These are phyloP conservation scores for Knoxia roxburghii DNA, from an alignment of 257 asterid species.

Conservation along the genomic window DNA sequence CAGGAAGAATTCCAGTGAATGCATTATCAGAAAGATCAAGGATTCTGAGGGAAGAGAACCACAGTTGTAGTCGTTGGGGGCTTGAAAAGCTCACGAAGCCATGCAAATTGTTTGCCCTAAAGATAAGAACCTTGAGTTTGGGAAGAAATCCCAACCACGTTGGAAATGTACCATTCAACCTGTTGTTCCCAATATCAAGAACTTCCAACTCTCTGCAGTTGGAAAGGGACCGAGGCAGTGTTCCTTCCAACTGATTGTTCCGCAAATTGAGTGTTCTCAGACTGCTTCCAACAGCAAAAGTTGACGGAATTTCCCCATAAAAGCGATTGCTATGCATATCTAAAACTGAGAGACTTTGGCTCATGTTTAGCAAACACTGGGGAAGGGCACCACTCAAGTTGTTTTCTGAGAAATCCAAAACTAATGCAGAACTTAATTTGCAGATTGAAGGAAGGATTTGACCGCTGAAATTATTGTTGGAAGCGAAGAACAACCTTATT, in stretches of 20 bases:
- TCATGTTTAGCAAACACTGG: slow-evolving; percentile 7
- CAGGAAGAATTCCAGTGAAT: slow-evolving; percentile 22
- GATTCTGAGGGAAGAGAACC: slow-evolving; percentile 13
- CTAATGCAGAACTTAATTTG: not conserved
- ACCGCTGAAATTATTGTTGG: slow-evolving; percentile 20
- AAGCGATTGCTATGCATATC: slow-evolving; percentile 13
- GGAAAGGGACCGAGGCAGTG: not conserved
- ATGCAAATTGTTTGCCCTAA: not conserved
- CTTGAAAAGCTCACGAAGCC: not conserved
- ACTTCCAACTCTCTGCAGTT: not conserved
- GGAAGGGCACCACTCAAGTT: slow-evolving; percentile 16
- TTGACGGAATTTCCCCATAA: slow-evolving; percentile 17
- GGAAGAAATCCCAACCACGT: not conserved
- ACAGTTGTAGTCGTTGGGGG: not conserved
- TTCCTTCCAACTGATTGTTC: slow-evolving; percentile 5
- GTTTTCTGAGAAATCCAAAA: slow-evolving; percentile 13
- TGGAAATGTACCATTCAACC: slow-evolving; percentile 16
- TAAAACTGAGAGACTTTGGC: slow-evolving; percentile 4
- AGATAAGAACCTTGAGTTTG: not conserved
- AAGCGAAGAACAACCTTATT: not conserved
- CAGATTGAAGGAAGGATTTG: slow-evolving; percentile 14
- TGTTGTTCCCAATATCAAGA: not conserved
- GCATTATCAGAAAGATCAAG: slow-evolving; percentile 25
- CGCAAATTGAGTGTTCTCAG: slow-evolving; percentile 20
- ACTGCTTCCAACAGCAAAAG: slow-evolving; percentile 16